phyloP scores from a whole-genome alignment of 2,329 filamentous ascomycete species.

The Chrysoporthe cubensis region DNA sequence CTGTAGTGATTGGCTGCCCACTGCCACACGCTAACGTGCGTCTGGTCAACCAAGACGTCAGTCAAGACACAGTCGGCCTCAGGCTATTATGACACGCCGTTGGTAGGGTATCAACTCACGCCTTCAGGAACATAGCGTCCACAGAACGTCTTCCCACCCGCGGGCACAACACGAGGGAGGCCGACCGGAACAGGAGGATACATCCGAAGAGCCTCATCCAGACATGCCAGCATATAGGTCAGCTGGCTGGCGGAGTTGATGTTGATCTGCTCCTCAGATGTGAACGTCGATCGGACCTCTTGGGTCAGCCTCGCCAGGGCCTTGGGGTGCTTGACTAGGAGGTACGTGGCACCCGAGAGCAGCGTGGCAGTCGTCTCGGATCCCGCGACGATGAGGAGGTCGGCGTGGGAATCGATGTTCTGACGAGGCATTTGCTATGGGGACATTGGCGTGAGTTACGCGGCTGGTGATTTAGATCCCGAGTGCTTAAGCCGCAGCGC shows the following conservation, averaged over 20 bases:
- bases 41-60: slow-evolving; percentile 30
- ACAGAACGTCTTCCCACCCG: slow-evolving; percentile 29
- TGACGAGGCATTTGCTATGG: slow-evolving; percentile 4
- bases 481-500: too few relatives aligned
- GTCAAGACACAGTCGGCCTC: not conserved
- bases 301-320: slow-evolving; percentile 37
- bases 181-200: slow-evolving; percentile 38
- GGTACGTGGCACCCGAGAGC: slow-evolving; percentile 33
- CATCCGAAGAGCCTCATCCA: slow-evolving; percentile 45
- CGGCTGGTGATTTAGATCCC: not conserved
- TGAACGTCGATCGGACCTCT: slow-evolving; percentile 45
- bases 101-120: slow-evolving; percentile 18
- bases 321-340: slow-evolving; percentile 39
- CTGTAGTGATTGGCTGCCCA: slow-evolving; percentile 38
- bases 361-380: slow-evolving; percentile 34
- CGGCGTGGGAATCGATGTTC: slow-evolving; percentile 9
- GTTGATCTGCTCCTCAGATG: slow-evolving; percentile 42
- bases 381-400: slow-evolving; percentile 30
- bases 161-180: slow-evolving; percentile 26
- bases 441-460: not conserved
- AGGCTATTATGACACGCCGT: not conserved
- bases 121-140: slow-evolving; percentile 28
- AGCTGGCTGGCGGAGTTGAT: slow-evolving; percentile 37
- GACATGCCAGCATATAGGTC: slow-evolving; percentile 42
- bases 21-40: slow-evolving; percentile 38